Percentiles rank a stretch among this genome's conserved stretches.
Conservation (phyloP, 352 stramenopile genomes). For the Phytophthora pistaciae region DNA sequence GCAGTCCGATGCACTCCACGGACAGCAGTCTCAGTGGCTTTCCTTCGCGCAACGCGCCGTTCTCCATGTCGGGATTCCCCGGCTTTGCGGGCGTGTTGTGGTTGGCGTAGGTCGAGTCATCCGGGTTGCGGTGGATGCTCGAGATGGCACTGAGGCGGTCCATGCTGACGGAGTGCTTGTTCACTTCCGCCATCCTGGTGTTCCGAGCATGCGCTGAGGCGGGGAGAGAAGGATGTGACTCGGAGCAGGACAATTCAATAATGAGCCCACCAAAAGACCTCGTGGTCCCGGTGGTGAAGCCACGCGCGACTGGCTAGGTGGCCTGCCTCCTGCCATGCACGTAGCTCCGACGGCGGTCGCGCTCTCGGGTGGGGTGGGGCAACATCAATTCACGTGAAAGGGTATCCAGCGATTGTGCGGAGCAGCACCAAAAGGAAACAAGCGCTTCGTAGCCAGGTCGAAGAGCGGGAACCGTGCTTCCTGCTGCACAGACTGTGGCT, state of each 20-base stretch:
- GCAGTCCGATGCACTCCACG: constrained; percentile 46
- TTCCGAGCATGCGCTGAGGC: constrained; percentile 13
- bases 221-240: background rate
- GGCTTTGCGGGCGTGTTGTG: background rate
- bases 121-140: constrained; percentile 29
- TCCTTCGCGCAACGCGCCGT: constrained; percentile 45
- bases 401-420: constrained; percentile 26
- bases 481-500: background rate
- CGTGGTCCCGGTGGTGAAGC: constrained; percentile 6
- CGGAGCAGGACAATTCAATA: constrained; percentile 17
- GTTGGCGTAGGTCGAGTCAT: constrained; percentile 14
- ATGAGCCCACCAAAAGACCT: constrained; percentile 23
- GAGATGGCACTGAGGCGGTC: constrained; percentile 37
- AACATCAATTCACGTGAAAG: constrained; percentile 15
- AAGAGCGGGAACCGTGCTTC: constrained; percentile 14
- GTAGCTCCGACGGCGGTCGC: constrained; percentile 10
- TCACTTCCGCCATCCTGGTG: constrained; percentile 31
- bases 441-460: constrained; percentile 27
- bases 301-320: constrained; percentile 28
- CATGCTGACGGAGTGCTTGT: constrained; percentile 32
- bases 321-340: constrained; percentile 2
- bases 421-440: constrained; percentile 9
- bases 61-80: constrained; percentile 22
- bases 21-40: constrained; percentile 40
- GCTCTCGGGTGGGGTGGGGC: constrained; percentile 7